Evolutionary conservation across 192 early-diverging fungal species (phyloP).

Genomic region (Lobulomyces angularis): DNA sequence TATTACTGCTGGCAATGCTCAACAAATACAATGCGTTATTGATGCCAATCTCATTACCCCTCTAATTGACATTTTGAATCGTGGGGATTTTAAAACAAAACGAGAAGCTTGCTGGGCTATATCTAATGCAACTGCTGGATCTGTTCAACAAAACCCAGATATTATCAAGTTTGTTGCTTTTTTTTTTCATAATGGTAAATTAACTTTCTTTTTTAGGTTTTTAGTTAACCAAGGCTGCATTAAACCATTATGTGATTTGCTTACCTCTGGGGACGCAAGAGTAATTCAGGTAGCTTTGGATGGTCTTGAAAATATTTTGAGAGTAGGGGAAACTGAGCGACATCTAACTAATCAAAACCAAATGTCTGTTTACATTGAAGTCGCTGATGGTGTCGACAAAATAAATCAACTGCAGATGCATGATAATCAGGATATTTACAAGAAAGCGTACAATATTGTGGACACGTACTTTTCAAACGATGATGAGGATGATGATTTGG

Average conservation of each 20-base stretch:
- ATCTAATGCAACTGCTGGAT: constrained; percentile 94
- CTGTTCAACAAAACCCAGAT: constrained; percentile 69
- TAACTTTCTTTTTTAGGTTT: constrained; percentile 24
- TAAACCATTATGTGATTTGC: constrained; percentile 87
- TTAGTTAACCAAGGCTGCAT: constrained; percentile 87
- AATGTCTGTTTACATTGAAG: constrained; percentile 83
- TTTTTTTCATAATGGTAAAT: background rate
- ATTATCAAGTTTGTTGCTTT: constrained; percentile 61
- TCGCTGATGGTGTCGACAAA: constrained; percentile 88
- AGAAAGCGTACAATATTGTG: constrained; percentile 89
- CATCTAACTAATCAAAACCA: constrained; percentile 55
- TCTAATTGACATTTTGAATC: constrained; percentile 69
- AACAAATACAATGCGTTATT: constrained; percentile 90
- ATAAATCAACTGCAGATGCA: constrained; percentile 90
- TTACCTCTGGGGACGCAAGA: constrained; percentile 84
- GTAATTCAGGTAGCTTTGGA: constrained; percentile 96
- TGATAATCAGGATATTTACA: constrained; percentile 92
- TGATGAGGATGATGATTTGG: constrained; percentile 62
- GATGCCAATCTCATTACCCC: constrained; percentile 90
- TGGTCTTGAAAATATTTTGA: constrained; percentile 93
- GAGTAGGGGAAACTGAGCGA: constrained; percentile 85
- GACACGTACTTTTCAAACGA: constrained; percentile 91
- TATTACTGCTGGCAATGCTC: constrained; percentile 89
- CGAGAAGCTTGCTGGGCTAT: constrained; percentile 99
- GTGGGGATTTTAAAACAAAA: constrained; percentile 95